Evolutionary conservation across 495 filamentous ascomycete genomes (phyloP).

Genomic region (Oleoguttula mirabilis): DNA sequence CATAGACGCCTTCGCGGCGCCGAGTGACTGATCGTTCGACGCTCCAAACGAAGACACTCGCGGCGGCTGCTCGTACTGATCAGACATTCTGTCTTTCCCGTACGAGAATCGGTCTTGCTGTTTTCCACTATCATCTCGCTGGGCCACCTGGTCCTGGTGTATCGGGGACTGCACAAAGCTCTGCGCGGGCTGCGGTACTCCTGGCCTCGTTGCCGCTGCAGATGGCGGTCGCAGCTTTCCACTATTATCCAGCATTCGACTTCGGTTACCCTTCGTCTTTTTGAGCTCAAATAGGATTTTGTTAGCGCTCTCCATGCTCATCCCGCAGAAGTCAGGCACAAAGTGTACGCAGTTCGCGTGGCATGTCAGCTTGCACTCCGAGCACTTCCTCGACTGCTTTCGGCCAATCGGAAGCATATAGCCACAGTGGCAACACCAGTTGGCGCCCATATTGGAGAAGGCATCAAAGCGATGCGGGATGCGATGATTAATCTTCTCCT

Average conservation of each 20-base stretch:
- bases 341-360: slow-evolving; percentile 88
- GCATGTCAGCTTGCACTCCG: slow-evolving; percentile 85
- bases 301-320: slow-evolving; percentile 96
- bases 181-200: slow-evolving; percentile 10
- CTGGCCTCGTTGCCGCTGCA: not conserved
- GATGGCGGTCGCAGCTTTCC: slow-evolving; percentile 30
- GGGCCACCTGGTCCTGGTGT: slow-evolving; percentile 31
- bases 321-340: slow-evolving; percentile 97
- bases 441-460: slow-evolving; percentile 92
- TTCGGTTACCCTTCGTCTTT: slow-evolving; percentile 37
- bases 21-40: slow-evolving; percentile 30
- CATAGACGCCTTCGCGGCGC: slow-evolving; percentile 38
- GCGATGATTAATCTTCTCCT: slow-evolving; percentile 98
- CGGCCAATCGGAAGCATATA: slow-evolving; percentile 95
- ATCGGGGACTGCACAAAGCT: slow-evolving; percentile 24
- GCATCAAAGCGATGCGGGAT: slow-evolving; percentile 93
- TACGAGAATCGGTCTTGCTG: slow-evolving; percentile 38
- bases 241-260: slow-evolving; percentile 15
- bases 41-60: slow-evolving; percentile 31
- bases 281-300: slow-evolving; percentile 68
- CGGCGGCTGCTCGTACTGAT: slow-evolving; percentile 30
- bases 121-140: not conserved
- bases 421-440: slow-evolving; percentile 99
- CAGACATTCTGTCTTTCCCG: slow-evolving; percentile 30
- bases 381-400: slow-evolving; percentile 85